Evolutionary conservation across 2,329 filamentous ascomycete species (phyloP).

Genomic region (Trichophaea hybrida): DNA sequence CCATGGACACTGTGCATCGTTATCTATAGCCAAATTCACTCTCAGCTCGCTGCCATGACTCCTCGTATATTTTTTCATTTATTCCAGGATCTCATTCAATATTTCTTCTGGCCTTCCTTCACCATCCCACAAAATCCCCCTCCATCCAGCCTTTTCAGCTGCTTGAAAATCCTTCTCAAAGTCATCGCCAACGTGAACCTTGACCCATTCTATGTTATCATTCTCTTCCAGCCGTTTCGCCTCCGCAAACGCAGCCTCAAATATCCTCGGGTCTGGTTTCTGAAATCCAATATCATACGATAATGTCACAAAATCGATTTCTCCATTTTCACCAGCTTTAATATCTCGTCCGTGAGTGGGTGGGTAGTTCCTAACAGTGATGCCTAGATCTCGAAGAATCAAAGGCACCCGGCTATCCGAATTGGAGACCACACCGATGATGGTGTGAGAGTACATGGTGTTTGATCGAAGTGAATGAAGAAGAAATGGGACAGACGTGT

Average conservation of each 20-base stretch:
- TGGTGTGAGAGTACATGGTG: constrained; percentile 31
- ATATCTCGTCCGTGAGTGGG: constrained; percentile 25
- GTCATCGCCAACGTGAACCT: constrained; percentile 43
- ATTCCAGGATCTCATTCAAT: not conserved
- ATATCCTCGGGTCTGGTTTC: constrained; percentile 45
- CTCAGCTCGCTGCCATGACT: too few relatives aligned
- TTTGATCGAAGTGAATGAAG: constrained; percentile 29
- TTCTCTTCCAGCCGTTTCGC: constrained; percentile 9
- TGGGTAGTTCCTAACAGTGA: constrained; percentile 32
- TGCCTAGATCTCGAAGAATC: constrained; percentile 41
- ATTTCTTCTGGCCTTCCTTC: constrained; percentile 13
- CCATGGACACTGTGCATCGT: too few relatives aligned
- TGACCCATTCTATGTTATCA: constrained; percentile 29
- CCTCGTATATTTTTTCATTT: too few relatives aligned
- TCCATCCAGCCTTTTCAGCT: constrained; percentile 37
- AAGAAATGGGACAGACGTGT: constrained; percentile 36
- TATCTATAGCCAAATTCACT: too few relatives aligned
- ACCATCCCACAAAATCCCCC: constrained; percentile 34
- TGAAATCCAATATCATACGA: constrained; percentile 49
- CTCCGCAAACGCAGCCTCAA: constrained; percentile 37
- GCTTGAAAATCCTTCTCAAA: constrained; percentile 39
- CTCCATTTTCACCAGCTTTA: not conserved
- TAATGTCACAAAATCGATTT: constrained; percentile 43
- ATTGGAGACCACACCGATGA: constrained; percentile 48
- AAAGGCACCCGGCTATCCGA: constrained; percentile 46